Evolutionary conservation across 352 stramenopile species (phyloP), one percentile per base, ranked within the genome.

Genomic region (Blastocystis sp.): DNA sequence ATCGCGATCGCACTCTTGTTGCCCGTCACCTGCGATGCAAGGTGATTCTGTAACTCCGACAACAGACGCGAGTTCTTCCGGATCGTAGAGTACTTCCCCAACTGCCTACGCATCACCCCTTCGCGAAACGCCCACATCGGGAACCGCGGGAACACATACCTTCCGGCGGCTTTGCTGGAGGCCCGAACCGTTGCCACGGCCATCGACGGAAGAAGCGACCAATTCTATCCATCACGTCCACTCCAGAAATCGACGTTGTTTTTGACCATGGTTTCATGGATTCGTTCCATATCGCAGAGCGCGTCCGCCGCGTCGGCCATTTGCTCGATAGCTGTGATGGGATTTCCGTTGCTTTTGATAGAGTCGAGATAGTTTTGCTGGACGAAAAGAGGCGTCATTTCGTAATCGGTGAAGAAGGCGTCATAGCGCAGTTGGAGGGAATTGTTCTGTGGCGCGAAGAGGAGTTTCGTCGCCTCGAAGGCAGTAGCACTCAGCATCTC

Each of bases 401-500:
- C 95, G 89, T 99, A 99, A 91, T 99, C 96, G 19, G 97, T 95
- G 90, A 99, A 99, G 90, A 97, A 99, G 10, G 95, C 94, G 90
- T 99, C 95, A 78, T 95, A 98, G 7, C 96, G 93, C 48, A 92
- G 90, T 7, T 94, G 91, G 74, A 96, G 94, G 34, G 91, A 3
- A 82, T 92, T 89, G 7, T 90, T 88, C 9, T 88, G 65, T 53
- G 89, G 82, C 19, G 19, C 28, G 1, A 93, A 64, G 41, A 92
- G 41, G 98, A 94, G 71, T 93, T 91, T 89, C 95, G 94, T 1
- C 92, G 95, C 2, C 94, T 96, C 97, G 91, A 98, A 98, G 66
- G 96, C 92, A 81, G 94, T 96, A 19, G 98, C 89, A 0, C 95
- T 93, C 48, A 98, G 91, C 2, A 69, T 48, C 21, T 52, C 17